Base-by-base conservation (phyloP, 2,329 filamentous ascomycete species). In the Emydomyces testavorans region DNA sequence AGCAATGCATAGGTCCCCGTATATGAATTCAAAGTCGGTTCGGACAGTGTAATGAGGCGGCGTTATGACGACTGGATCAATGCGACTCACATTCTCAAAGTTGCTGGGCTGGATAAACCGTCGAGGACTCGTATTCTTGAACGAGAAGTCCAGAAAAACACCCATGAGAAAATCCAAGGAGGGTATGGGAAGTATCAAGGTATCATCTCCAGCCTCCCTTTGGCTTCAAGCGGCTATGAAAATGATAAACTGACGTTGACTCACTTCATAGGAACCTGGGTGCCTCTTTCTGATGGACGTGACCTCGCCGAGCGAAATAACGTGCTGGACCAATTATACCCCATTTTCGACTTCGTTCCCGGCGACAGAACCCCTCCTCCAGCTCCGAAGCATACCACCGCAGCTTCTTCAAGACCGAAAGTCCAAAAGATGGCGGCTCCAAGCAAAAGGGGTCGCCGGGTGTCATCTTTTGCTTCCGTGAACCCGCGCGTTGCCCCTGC, bases 171-270 rank as follows among this genome's bases (percentile, higher is more conserved):
- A 71, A 89, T 98, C 4, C 92, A 98, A 64, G 92, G 90, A 55
- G 92, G 92, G 13, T 96, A 96, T 65, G 92, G 92, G 59, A 96
- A 96, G 78, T 98, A 96, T 58, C 92, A 98, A 72, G 89, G 84
- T 86, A 61, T 37, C 58, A 21, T 37, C 21, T 32, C 15, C 11
- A 32, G 24, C 20, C 28, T 3, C n/a, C 28, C 18, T 37, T 10
- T 11, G 24, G 6, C 3, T 16, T 10, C 23, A 20, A 11, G n/a
- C 13, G 3, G 13, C 31, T 10, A 29, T 29, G 7, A 15, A 24
- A 7, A 6, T 15, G 6, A 4, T 16, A 26, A 36, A n/a, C 21
- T 28, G 8, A 26, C 6, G 16, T 16, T 24, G 36, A 26, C 24
- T 21, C 28, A 11, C 5, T 1, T 15, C n/a, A 4, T 54, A 89